phyloP scores from a whole-genome alignment of 2,329 filamentous ascomycete species.

The Lecanoromycetidae sp. region DNA sequence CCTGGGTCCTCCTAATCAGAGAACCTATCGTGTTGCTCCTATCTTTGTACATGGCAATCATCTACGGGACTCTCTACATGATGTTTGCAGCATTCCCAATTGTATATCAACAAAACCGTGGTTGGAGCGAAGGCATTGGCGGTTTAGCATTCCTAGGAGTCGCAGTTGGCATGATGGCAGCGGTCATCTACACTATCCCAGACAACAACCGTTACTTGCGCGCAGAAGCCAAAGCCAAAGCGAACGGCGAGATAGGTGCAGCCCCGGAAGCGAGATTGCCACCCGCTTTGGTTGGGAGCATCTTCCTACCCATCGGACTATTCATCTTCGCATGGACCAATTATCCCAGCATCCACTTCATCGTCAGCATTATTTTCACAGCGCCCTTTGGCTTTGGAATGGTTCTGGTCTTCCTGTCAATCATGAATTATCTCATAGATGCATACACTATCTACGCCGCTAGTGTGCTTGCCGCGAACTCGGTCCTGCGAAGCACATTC shows the following conservation, averaged over 20 bases:
- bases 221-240: background rate
- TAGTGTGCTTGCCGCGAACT: constrained; percentile 63
- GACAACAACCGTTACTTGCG: constrained; percentile 31
- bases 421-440: constrained; percentile 58
- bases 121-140: constrained; percentile 36
- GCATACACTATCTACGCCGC: constrained; percentile 64
- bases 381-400: constrained; percentile 47
- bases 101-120: constrained; percentile 34
- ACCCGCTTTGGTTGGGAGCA: constrained; percentile 48
- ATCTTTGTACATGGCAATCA: constrained; percentile 38
- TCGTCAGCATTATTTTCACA: constrained; percentile 37
- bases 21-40: constrained; percentile 42
- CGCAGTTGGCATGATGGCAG: constrained; percentile 31
- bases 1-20: constrained; percentile 36
- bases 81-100: constrained; percentile 39
- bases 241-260: constrained; percentile 5
- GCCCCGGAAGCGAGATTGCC: constrained; percentile 53
- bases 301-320: constrained; percentile 50
- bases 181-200: constrained; percentile 30
- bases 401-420: constrained; percentile 48
- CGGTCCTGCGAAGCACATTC: constrained; percentile 64
- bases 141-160: constrained; percentile 39
- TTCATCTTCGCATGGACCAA: constrained; percentile 62
- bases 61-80: constrained; percentile 42
- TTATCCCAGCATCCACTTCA: constrained; percentile 44